Evolutionary conservation across 768 basidiomycete genomes (phyloP).

Genomic region (Tulasnella sp.): DNA sequence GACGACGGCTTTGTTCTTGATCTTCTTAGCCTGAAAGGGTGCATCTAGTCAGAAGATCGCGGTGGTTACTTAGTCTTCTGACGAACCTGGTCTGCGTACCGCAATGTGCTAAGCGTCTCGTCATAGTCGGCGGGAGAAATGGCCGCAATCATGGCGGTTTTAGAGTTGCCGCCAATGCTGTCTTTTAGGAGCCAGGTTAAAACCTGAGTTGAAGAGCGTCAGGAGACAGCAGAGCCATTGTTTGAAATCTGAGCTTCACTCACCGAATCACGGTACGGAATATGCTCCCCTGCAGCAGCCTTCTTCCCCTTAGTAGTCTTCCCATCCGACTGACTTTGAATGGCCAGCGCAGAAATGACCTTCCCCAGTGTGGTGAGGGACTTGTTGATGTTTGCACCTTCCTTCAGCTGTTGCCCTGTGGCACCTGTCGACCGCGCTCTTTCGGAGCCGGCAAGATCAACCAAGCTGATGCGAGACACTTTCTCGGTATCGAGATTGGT

Average conservation of each 20-base stretch:
- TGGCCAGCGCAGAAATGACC: slow-evolving; percentile 85
- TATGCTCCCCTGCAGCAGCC: slow-evolving; percentile 80
- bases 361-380: slow-evolving; percentile 95
- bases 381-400: slow-evolving; percentile 98
- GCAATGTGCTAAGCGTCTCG: slow-evolving; percentile 89
- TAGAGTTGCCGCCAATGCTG: slow-evolving; percentile 91
- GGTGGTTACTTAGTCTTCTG: neutral
- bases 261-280: slow-evolving; percentile 96
- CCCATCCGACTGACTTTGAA: slow-evolving; percentile 47
- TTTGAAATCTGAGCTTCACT: slow-evolving; percentile 22
- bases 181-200: slow-evolving; percentile 98
- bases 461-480: slow-evolving; percentile 95
- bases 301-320: slow-evolving; percentile 52
- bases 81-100: slow-evolving; percentile 80
- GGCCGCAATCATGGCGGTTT: slow-evolving; percentile 99
- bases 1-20: slow-evolving; percentile 98
- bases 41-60: slow-evolving; percentile 6
- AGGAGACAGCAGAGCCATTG: neutral
- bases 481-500: slow-evolving; percentile 94
- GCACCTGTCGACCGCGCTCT: slow-evolving; percentile 96
- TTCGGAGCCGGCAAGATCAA: slow-evolving; percentile 95
- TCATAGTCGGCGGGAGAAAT: slow-evolving; percentile 99
- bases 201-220: slow-evolving; percentile 39
- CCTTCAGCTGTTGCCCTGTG: slow-evolving; percentile 89
- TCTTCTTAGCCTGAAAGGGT: slow-evolving; percentile 74